Evolutionary conservation across 2,329 filamentous ascomycete genomes (phyloP).

Genomic region (Thyridium curvatum): DNA sequence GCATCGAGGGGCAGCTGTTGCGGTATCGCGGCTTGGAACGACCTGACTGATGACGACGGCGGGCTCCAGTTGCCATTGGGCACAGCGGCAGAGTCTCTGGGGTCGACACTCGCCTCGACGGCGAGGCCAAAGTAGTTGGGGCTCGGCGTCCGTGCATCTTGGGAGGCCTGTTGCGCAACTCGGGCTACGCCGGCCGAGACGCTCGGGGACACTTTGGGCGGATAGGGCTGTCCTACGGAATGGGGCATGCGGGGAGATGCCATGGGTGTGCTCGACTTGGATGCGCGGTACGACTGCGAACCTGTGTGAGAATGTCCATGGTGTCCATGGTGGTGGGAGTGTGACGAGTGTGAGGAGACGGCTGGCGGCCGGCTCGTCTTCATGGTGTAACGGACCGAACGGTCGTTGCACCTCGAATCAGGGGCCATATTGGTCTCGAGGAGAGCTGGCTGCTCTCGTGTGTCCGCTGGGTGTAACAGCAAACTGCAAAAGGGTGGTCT

Average conservation of each 20-base stretch:
- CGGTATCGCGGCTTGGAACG: constrained; percentile 62
- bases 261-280: constrained; percentile 43
- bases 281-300: constrained; percentile 30
- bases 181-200: constrained; percentile 11
- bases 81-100: constrained; percentile 56
- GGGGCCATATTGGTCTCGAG: too few relatives aligned
- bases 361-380: constrained; percentile 35
- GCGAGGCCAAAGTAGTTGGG: constrained; percentile 85
- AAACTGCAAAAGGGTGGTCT: too few relatives aligned
- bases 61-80: constrained; percentile 71
- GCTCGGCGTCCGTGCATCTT: constrained; percentile 48
- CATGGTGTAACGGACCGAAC: constrained; percentile 36
- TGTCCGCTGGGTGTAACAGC: too few relatives aligned
- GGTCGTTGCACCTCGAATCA: constrained; percentile 24
- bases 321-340: constrained; percentile 10
- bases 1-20: constrained; percentile 65
- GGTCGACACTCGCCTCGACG: constrained; percentile 53
- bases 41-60: constrained; percentile 63
- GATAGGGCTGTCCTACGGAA: constrained; percentile 48
- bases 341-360: constrained; percentile 19
- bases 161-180: constrained; percentile 1
- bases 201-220: constrained; percentile 42
- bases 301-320: constrained; percentile 30
- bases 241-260: constrained; percentile 45
- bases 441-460: too few relatives aligned